Conservation (phyloP, 1,284 basidiomycete species). For the Cerrena zonata region DNA sequence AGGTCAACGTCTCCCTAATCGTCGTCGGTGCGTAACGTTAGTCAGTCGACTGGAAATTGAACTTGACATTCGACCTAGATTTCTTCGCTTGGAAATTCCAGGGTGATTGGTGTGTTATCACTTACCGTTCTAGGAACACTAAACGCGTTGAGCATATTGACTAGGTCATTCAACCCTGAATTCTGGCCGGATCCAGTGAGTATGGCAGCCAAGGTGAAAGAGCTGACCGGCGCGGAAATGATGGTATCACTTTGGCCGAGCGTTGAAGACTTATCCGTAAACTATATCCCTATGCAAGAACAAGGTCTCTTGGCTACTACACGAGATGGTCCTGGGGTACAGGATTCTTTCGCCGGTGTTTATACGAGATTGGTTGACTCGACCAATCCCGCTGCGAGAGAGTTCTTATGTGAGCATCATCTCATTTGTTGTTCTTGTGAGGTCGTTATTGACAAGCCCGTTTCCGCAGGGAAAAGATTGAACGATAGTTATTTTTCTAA, state of each 20-base stretch:
- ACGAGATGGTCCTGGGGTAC: constrained; percentile 35
- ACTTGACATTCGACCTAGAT: too few relatives aligned
- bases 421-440: neutral
- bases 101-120: constrained; percentile 33
- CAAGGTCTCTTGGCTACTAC: constrained; percentile 34
- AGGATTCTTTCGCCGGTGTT: constrained; percentile 36
- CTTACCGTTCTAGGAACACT: too few relatives aligned
- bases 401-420: constrained; percentile 16
- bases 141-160: neutral
- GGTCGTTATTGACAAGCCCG: neutral
- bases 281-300: constrained; percentile 32
- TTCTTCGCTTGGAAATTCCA: constrained; percentile 40
- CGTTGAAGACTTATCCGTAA: constrained; percentile 36
- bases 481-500: constrained; percentile 40
- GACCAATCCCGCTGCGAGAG: constrained; percentile 21
- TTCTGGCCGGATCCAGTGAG: constrained; percentile 34
- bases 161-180: constrained; percentile 31
- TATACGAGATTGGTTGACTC: constrained; percentile 32
- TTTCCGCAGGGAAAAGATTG: constrained; percentile 31
- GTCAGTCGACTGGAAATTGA: too few relatives aligned
- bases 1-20: constrained; percentile 35
- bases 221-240: constrained; percentile 39
- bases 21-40: constrained; percentile 28
- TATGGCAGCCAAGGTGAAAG: constrained; percentile 35
- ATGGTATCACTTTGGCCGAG: constrained; percentile 41